These are phyloP conservation scores for Globisporangium sylvaticum DNA, from an alignment of 352 stramenopile genomes.

Conservation along the genomic window DNA sequence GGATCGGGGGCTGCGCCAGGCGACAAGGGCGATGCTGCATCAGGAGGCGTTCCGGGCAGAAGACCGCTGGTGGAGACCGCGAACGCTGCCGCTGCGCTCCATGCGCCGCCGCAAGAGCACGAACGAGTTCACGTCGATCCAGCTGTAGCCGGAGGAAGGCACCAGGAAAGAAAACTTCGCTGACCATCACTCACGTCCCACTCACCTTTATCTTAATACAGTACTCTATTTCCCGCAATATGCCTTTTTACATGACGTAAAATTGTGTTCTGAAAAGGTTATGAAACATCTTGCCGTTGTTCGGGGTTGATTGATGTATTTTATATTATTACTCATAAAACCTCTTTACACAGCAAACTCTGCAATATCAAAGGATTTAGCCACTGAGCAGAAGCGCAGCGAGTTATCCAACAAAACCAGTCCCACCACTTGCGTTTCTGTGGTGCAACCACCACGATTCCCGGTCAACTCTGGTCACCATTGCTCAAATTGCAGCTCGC, in stretches of 20 bases:
- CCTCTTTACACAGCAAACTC: neutral
- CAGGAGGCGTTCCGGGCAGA: slow-evolving; percentile 4
- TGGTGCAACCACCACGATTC: neutral
- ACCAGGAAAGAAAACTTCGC: too few species aligned
- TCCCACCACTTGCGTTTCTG: neutral
- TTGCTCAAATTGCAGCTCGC: neutral
- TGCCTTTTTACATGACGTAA: neutral
- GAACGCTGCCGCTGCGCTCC: slow-evolving; percentile 16
- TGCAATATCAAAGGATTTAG: neutral
- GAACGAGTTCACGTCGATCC: slow-evolving; percentile 27
- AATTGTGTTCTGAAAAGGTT: neutral
- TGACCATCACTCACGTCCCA: neutral
- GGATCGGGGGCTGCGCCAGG: neutral
- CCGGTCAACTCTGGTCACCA: neutral
- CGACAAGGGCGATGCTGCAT: slow-evolving; percentile 1
- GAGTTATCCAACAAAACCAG: neutral
- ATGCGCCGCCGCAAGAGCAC: slow-evolving; percentile 63
- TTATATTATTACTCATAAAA: neutral
- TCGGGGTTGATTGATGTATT: neutral
- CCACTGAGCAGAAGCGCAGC: neutral
- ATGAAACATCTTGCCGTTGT: neutral
- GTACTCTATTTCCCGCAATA: neutral
- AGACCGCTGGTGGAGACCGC: slow-evolving; percentile 24
- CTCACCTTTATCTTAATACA: neutral
- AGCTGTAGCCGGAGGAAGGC: neutral